Percentiles rank a stretch among this genome's conserved stretches.
Evolutionary conservation across 2,329 filamentous ascomycete species (phyloP).

Genomic region (Xylariales sp.): DNA sequence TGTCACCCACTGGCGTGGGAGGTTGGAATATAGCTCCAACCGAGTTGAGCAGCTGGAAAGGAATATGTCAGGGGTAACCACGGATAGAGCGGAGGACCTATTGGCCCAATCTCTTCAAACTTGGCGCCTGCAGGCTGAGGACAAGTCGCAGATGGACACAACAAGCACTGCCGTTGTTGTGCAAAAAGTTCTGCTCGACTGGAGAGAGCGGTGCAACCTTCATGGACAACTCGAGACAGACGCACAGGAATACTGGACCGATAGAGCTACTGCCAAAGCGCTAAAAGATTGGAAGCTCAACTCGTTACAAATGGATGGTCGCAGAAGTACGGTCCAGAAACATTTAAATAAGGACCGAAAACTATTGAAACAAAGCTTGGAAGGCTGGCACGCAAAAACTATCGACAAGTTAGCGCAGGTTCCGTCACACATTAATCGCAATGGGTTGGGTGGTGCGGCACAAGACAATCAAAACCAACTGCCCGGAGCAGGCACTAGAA

Average conservation of each 20-base stretch:
- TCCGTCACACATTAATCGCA: constrained; percentile 17
- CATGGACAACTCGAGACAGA: constrained; percentile 14
- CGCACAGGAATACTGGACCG: constrained; percentile 19
- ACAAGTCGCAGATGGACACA: constrained; percentile 13
- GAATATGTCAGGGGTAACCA: constrained; percentile 15
- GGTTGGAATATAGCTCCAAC: constrained; percentile 18
- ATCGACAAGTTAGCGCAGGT: constrained; percentile 23
- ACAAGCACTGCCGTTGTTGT: constrained; percentile 16
- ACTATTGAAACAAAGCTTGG: constrained; percentile 20
- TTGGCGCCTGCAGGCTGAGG: constrained; percentile 21
- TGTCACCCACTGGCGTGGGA: constrained; percentile 21
- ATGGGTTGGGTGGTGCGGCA: constrained; percentile 16
- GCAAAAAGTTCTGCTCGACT: constrained; percentile 18
- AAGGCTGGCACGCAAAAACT: constrained; percentile 22
- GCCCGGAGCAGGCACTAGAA: constrained; percentile 14
- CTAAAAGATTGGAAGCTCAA: constrained; percentile 25
- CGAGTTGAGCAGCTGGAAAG: constrained; percentile 20
- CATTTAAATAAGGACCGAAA: constrained; percentile 23
- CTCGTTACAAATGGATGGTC: constrained; percentile 21
- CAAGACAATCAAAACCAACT: constrained; percentile 18
- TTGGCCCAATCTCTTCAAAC: constrained; percentile 14
- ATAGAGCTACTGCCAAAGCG: constrained; percentile 14
- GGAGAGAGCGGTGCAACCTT: constrained; percentile 16
- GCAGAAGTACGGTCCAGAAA: constrained; percentile 22
- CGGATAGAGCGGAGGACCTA: constrained; percentile 17